phyloP scores from a whole-genome alignment of 1,139 yeast species.

The Meyerozyma smithsonii region DNA sequence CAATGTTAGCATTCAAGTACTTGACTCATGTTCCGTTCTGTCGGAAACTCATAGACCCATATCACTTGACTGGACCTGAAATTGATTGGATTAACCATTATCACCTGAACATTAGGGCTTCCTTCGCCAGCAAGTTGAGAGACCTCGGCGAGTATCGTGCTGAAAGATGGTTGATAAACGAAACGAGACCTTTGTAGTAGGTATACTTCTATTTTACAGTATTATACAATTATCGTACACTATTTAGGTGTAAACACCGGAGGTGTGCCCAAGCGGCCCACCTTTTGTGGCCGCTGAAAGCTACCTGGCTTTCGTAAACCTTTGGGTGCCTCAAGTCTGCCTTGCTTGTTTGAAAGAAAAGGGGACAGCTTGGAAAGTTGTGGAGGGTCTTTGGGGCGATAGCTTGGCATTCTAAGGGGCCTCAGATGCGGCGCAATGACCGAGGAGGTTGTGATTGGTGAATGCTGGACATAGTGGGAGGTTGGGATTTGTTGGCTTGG shows the following conservation, averaged over 20 bases:
- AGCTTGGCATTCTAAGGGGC: constrained; percentile 1
- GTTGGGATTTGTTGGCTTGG: background rate
- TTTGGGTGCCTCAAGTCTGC: background rate
- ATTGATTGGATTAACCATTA: constrained; percentile 49
- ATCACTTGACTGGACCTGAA: constrained; percentile 34
- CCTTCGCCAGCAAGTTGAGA: constrained; percentile 29
- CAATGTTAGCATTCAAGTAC: constrained; percentile 42
- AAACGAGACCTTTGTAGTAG: constrained; percentile 26
- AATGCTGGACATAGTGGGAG: background rate
- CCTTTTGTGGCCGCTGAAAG: constrained; percentile 11
- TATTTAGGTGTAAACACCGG: constrained; percentile 10
- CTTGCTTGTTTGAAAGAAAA: constrained; percentile 4
- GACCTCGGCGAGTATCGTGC: constrained; percentile 38
- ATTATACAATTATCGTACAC: background rate
- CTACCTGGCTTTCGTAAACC: constrained; percentile 10
- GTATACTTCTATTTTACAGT: background rate
- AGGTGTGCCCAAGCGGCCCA: constrained; percentile 9
- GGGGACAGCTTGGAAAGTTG: constrained; percentile 1
- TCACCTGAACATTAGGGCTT: constrained; percentile 34
- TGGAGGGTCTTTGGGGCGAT: constrained; percentile 1
- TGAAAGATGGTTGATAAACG: constrained; percentile 35
- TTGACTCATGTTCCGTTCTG: constrained; percentile 55
- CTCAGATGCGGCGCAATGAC: background rate
- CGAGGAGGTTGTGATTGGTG: background rate
- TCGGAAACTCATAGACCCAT: constrained; percentile 38